Base-by-base conservation (phyloP, 192 early-diverging fungal genomes). In the Linnemannia elongata region DNA sequence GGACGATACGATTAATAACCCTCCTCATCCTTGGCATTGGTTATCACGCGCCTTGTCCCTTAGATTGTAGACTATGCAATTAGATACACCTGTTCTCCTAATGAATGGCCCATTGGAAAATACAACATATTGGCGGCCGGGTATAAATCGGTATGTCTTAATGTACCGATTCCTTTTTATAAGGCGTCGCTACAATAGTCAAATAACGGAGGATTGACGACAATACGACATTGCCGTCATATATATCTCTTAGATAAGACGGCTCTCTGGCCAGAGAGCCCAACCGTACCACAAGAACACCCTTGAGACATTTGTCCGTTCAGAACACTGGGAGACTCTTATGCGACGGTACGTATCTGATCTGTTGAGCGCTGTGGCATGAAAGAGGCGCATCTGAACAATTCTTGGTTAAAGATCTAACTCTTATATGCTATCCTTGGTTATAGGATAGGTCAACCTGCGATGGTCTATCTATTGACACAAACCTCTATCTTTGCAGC, bases 401-500 rank as follows among this genome's bases (percentile, higher is more conserved):
- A 36, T 1, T 36, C 4, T 1, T 55, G 33, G 6, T 38, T 41
- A 35, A 55, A 20, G 8, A 52, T 72, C 12, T 45, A 41, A 38
- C 20, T 75, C 54, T 35, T 10, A 4, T 15, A 17, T 22, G 27
- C 4, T 54, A 33, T 42, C 38, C 15, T 38, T 35, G 9, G 8
- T 13, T 27, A n/a, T 75, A 82, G 88, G 27, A 82, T 89, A 35
- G 88, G 88, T 4, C 70, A 78, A 2, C 49, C 38, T 15, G 80
- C 83, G 6, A 89, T 89, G 88, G 39, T 79, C 18, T 80, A 79
- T 36, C 75, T 89, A 13, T 70, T 89, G 70, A 79, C 74, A 30
- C 57, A 72, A 7, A 89, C 88, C 2, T 85, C 80, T 15, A 82
- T 89, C 15, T 89, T 89, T 77, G 81, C 76, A 4, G 73, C 76